These are phyloP conservation scores for Penicillium crustosum DNA, from an alignment of 2,329 filamentous ascomycete genomes.

Conservation along the genomic window DNA sequence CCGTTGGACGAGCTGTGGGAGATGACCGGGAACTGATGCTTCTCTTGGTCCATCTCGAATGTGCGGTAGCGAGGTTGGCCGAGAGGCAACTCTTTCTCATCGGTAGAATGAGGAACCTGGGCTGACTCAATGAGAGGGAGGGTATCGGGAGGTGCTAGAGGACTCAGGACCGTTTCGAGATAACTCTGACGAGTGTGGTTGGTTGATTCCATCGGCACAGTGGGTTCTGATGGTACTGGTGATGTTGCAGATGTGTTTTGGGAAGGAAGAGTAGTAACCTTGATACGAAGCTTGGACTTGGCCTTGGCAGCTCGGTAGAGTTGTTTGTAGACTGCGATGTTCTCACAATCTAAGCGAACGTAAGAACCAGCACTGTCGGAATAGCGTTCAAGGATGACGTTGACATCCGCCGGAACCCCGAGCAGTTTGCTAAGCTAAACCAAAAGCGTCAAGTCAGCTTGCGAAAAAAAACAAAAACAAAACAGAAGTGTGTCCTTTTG, in stretches of 20 bases:
- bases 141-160: slow-evolving; percentile 18
- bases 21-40: slow-evolving; percentile 33
- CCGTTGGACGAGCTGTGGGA: slow-evolving; percentile 36
- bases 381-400: slow-evolving; percentile 80
- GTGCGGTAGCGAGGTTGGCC: slow-evolving; percentile 26
- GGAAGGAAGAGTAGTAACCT: slow-evolving; percentile 63
- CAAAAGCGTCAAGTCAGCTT: slow-evolving; percentile 19
- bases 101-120: neutral
- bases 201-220: slow-evolving; percentile 13
- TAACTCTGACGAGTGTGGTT: slow-evolving; percentile 37
- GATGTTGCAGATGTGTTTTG: slow-evolving; percentile 27
- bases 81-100: slow-evolving; percentile 6
- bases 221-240: slow-evolving; percentile 16
- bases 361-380: slow-evolving; percentile 87
- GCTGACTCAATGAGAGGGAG: slow-evolving; percentile 8
- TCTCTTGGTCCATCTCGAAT: slow-evolving; percentile 31
- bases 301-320: slow-evolving; percentile 95
- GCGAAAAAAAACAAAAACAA: neutral
- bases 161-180: slow-evolving; percentile 45
- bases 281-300: slow-evolving; percentile 94
- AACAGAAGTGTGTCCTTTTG: neutral
- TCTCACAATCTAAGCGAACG: slow-evolving; percentile 73
- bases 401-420: slow-evolving; percentile 60
- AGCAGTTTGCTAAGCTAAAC: slow-evolving; percentile 69
- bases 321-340: slow-evolving; percentile 88